These are phyloP conservation scores for Corylus avellana DNA, from an alignment of 306 rosid species.

Conservation along the genomic window DNA sequence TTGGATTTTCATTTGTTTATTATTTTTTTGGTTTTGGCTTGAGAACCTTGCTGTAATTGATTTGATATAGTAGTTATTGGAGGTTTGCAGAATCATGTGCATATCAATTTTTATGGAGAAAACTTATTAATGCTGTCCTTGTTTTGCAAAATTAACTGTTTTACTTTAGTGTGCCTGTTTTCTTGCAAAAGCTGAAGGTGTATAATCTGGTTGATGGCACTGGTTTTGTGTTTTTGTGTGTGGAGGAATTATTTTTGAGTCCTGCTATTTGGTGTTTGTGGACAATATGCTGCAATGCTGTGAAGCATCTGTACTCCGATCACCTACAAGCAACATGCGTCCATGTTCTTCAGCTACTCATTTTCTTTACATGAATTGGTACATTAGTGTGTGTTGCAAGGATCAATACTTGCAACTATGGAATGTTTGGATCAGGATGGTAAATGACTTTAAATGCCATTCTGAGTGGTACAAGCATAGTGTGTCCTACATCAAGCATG, in stretches of 20 bases:
- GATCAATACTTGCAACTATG: constrained; percentile 8
- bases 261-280: background rate
- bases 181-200: constrained; percentile 2
- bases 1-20: background rate
- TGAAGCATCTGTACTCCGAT: background rate
- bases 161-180: background rate
- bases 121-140: background rate
- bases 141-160: background rate
- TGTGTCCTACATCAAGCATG: background rate
- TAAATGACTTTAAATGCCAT: background rate
- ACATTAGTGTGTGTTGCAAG: constrained; percentile 22
- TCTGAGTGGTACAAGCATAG: background rate
- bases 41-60: constrained; percentile 14
- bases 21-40: constrained; percentile 1
- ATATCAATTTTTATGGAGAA: background rate
- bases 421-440: background rate
- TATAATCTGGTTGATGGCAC: background rate
- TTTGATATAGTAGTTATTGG: background rate
- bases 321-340: constrained; percentile 1
- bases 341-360: constrained; percentile 10
- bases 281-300: background rate
- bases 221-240: background rate
- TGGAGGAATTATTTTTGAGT: background rate
- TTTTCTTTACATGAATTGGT: background rate
- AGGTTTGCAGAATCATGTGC: background rate